Percentiles rank a stretch among this genome's conserved stretches.
phyloP scores from a whole-genome alignment of 176 grass and related monocot species.

The Triticum timopheevii region DNA sequence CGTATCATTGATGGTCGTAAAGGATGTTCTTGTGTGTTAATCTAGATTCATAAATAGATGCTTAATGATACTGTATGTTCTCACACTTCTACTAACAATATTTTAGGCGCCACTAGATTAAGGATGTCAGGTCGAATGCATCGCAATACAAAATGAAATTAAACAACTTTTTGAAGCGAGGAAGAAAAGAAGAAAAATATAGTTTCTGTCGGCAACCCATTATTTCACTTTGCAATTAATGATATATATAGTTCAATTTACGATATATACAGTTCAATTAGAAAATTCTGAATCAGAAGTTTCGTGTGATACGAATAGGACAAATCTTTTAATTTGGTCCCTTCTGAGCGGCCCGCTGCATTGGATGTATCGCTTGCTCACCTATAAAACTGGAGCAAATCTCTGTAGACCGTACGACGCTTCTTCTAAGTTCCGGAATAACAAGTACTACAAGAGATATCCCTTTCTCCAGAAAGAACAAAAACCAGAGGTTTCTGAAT shows the following conservation, averaged over 20 bases:
- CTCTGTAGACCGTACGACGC: neutral
- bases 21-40: no score
- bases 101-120: neutral
- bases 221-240: neutral
- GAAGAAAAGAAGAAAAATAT: neutral
- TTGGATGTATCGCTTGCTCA: constrained; percentile 7
- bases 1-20: no score
- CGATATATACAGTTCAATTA: no score
- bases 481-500: constrained; percentile 1
- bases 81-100: no score
- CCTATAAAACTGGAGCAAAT: neutral
- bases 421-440: neutral
- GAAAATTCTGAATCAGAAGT: neutral
- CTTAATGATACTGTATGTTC: no score
- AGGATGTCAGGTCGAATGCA: neutral
- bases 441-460: neutral
- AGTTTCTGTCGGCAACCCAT: neutral
- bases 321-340: neutral
- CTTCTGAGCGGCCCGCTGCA: neutral
- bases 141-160: neutral
- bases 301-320: neutral
- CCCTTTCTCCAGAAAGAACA: neutral
- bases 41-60: no score
- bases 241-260: neutral
- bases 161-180: neutral